Evolutionary conservation across 2,329 filamentous ascomycete genomes (phyloP), one percentile per base, ranked within the genome.

Genomic region (Corinectria fuckeliana): DNA sequence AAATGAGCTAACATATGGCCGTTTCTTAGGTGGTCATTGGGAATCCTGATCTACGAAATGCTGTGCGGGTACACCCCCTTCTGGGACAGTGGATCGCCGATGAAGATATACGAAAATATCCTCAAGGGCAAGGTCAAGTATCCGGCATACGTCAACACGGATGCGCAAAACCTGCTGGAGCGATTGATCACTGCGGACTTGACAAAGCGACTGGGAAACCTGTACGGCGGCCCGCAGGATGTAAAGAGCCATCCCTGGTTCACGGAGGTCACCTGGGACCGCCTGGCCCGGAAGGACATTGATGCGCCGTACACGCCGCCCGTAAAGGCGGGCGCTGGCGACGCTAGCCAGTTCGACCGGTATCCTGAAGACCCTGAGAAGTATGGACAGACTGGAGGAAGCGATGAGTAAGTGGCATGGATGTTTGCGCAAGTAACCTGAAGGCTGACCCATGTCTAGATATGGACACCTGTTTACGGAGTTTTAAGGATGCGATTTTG

Each of bases 21-120:
- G n/a, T 21, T 20, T 16, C 36, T 10, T 54, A 97, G 93, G 93
- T 99, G 95, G 95, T 98, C 94, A 52, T 84, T 99, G 58, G 95
- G 95, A 44, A 98, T 99, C 74, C 82, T 99, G 69, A 98, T 99
- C 76, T 99, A 97, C 77, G 95, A 99, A 83, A 99, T 99, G 95
- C 86, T 99, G 34, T 98, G 95, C 75, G 95, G 95, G 25, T 99
- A 97, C 78, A 99, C 95, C 5, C 95, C 95, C 5, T 99, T 99
- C 82, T 99, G 95, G 94, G 95, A 99, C 76, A 92, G 91, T 70
- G 95, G 94, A 55, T 97, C 92, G 42, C 94, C 95, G 3, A 96
- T 99, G 87, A 97, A 97, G 80, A 99, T 99, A 72, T 99, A 99
- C 80, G 95, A 99, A 81, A 99, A 99, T 76, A 99, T 99, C 72